phyloP scores from a whole-genome alignment of 768 basidiomycete species.

The Boletus tomentosulus region DNA sequence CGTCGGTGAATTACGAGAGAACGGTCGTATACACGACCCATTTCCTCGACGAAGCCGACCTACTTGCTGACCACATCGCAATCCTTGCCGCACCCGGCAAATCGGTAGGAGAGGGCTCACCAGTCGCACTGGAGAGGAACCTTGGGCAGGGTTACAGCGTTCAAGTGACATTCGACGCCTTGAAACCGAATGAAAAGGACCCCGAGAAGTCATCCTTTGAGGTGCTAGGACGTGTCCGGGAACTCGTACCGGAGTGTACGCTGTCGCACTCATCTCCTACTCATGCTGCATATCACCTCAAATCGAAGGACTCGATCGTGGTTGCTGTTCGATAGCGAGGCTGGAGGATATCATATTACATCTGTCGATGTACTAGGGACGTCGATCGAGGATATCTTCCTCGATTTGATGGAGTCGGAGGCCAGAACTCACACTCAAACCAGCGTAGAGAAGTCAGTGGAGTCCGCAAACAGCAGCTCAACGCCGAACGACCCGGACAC shows the following conservation, averaged over 20 bases:
- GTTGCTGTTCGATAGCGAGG: constrained; percentile 54
- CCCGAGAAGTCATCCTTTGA: constrained; percentile 14
- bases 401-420: constrained; percentile 57
- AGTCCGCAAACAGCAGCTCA: constrained; percentile 10
- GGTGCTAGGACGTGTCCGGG: constrained; percentile 41
- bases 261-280: constrained; percentile 40
- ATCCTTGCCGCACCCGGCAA: constrained; percentile 74
- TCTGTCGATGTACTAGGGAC: constrained; percentile 70
- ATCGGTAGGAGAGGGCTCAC: constrained; percentile 67
- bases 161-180: constrained; percentile 44
- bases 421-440: background rate
- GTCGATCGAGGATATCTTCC: constrained; percentile 79
- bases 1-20: constrained; percentile 58
- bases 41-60: constrained; percentile 77
- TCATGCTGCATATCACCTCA: constrained; percentile 53
- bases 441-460: constrained; percentile 15
- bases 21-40: constrained; percentile 79
- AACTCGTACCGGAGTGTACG: constrained; percentile 43
- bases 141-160: constrained; percentile 72
- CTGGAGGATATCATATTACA: constrained; percentile 33
- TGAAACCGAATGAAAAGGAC: constrained; percentile 29
- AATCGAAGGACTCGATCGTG: constrained; percentile 49
- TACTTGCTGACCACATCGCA: constrained; percentile 72
- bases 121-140: constrained; percentile 66
- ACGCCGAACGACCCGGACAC: background rate